A percentile compares a stretch with the other conserved stretches of the same genome.
Evolutionary conservation across 306 rosid species (phyloP).

Genomic region (Luffa acutangula): DNA sequence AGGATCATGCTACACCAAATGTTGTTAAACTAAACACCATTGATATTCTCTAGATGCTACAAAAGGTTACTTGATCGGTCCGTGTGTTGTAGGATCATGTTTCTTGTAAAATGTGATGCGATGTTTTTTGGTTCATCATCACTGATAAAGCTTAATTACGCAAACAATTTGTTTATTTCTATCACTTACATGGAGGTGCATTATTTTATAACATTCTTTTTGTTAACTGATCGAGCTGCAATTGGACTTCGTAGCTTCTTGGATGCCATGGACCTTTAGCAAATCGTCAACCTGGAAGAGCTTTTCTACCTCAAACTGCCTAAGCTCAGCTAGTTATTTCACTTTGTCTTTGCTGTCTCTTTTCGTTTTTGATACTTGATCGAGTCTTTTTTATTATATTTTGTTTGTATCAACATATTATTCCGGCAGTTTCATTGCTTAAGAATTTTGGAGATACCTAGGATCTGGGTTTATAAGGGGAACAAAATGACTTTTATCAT

Average conservation of each 20-base stretch:
- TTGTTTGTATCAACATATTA: background rate
- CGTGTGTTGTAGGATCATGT: background rate
- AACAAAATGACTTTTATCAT: background rate
- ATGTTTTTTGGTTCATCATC: background rate
- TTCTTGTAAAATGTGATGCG: background rate
- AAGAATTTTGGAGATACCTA: background rate
- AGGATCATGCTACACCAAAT: background rate
- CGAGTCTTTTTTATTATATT: background rate
- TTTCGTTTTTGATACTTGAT: background rate
- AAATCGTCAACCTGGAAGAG: slow-evolving; percentile 5
- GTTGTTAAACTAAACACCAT: background rate
- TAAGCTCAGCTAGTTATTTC: background rate
- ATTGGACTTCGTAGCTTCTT: background rate
- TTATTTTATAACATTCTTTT: background rate
- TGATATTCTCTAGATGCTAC: background rate
- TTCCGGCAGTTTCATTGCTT: background rate
- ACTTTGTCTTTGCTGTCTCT: background rate
- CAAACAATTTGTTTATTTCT: background rate
- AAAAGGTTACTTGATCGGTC: background rate
- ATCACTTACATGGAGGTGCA: background rate
- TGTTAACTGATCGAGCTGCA: background rate
- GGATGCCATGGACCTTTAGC: slow-evolving; percentile 7
- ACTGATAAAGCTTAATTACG: background rate
- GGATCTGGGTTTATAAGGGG: background rate
- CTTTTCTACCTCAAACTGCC: background rate